Percentiles rank a stretch among this genome's conserved stretches.
Conservation (phyloP, 495 filamentous ascomycete species). For the Penicillium waksmanii region DNA sequence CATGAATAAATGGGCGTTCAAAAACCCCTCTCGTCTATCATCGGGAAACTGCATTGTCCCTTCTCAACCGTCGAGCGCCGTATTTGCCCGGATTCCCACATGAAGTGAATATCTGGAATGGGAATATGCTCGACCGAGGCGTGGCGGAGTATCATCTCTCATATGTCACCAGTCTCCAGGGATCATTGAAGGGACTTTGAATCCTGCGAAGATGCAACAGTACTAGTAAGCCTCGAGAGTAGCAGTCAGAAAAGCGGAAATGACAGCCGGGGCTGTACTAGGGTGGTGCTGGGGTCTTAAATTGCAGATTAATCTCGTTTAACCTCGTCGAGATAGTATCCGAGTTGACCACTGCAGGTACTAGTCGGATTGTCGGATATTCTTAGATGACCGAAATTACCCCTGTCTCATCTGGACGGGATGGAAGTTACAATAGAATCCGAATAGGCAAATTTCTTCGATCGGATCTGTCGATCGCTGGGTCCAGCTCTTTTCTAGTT, state of each 20-base stretch:
- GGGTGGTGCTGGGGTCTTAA: background rate
- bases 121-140: slow-evolving; percentile 5
- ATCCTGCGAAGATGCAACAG: background rate
- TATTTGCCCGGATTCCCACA: background rate
- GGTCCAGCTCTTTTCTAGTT: background rate
- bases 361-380: no score
- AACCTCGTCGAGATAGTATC: background rate
- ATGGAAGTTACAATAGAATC: background rate
- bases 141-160: background rate
- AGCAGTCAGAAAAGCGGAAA: background rate
- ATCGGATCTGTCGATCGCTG: background rate
- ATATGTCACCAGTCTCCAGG: background rate
- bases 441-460: background rate
- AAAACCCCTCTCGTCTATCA: background rate
- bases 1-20: slow-evolving; percentile 1
- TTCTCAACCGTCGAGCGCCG: background rate
- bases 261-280: background rate
- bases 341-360: no score
- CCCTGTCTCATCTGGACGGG: background rate
- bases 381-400: background rate
- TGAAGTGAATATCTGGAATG: slow-evolving; percentile 4
- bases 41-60: background rate
- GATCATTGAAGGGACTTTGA: background rate
- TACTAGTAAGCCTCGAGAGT: background rate
- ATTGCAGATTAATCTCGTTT: background rate